phyloP scores from a whole-genome alignment of 2,329 filamentous ascomycete species.

The Cordyceps tenuipes region DNA sequence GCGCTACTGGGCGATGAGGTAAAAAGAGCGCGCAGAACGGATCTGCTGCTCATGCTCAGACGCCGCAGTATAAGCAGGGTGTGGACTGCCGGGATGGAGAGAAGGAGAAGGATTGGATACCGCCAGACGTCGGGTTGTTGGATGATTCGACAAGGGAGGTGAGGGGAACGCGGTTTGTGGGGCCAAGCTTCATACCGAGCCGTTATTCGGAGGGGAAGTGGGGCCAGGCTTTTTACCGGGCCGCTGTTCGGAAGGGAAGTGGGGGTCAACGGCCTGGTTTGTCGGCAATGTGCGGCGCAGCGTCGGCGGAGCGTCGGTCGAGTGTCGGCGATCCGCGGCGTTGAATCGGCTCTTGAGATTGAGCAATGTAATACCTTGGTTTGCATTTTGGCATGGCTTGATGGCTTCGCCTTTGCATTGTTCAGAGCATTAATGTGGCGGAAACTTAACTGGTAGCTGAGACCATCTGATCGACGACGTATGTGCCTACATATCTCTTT shows the following conservation, averaged over 20 bases:
- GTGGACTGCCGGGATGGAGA: not conserved
- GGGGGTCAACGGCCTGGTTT: not conserved
- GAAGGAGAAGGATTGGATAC: not conserved
- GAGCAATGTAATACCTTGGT: no score
- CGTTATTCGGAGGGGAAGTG: not conserved
- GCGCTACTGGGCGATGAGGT: not conserved
- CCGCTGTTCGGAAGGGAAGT: not conserved
- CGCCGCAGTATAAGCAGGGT: not conserved
- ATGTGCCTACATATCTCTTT: no score
- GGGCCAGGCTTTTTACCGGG: not conserved
- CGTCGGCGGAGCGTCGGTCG: not conserved
- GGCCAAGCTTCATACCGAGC: not conserved
- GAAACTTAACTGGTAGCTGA: no score
- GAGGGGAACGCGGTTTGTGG: not conserved
- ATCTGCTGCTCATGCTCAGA: constrained; percentile 2
- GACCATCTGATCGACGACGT: no score
- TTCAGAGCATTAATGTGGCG: no score
- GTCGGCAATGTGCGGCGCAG: not conserved
- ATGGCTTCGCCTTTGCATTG: no score
- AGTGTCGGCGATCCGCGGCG: not conserved
- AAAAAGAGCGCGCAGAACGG: not conserved
- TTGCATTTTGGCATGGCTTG: no score
- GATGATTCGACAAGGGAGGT: not conserved
- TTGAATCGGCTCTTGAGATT: no score
- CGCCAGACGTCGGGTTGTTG: not conserved